These are phyloP conservation scores for Calcarisporium arbuscula DNA, from an alignment of 2,329 filamentous ascomycete species.

Conservation along the genomic window DNA sequence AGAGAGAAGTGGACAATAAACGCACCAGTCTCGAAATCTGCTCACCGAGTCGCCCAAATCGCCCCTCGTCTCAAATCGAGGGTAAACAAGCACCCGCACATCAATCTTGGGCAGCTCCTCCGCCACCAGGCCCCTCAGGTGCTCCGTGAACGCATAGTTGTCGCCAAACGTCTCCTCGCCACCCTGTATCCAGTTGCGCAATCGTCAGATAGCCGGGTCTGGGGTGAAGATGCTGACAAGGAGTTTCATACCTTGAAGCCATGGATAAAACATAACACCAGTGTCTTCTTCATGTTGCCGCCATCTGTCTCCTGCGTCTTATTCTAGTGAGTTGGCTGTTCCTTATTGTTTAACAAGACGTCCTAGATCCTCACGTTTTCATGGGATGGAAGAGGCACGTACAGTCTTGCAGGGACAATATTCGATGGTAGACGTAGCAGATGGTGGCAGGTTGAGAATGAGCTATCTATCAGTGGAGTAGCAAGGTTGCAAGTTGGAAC, in stretches of 20 bases:
- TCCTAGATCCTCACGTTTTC: no score
- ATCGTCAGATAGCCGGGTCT: neutral
- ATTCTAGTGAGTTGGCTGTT: no score
- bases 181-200: conserved; percentile 42
- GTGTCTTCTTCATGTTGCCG: conserved; percentile 57
- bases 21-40: conserved; percentile 68
- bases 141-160: conserved; percentile 60
- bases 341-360: no score
- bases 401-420: no score
- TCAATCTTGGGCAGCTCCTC: conserved; percentile 62
- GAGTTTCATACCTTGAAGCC: conserved; percentile 64
- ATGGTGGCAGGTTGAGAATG: no score
- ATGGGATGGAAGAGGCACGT: no score
- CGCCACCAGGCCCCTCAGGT: conserved; percentile 59
- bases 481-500: no score
- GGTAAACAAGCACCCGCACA: conserved; percentile 66
- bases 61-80: conserved; percentile 74
- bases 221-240: neutral
- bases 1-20: conserved; percentile 7
- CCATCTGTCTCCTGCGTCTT: no score
- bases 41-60: conserved; percentile 65
- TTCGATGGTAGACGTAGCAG: no score
- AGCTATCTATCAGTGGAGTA: no score
- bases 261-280: conserved; percentile 79
- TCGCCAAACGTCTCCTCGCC: conserved; percentile 71